Evolutionary conservation across 257 asterid species (phyloP), one percentile per base, ranked within the genome.

Genomic region (Echites panduratus): DNA sequence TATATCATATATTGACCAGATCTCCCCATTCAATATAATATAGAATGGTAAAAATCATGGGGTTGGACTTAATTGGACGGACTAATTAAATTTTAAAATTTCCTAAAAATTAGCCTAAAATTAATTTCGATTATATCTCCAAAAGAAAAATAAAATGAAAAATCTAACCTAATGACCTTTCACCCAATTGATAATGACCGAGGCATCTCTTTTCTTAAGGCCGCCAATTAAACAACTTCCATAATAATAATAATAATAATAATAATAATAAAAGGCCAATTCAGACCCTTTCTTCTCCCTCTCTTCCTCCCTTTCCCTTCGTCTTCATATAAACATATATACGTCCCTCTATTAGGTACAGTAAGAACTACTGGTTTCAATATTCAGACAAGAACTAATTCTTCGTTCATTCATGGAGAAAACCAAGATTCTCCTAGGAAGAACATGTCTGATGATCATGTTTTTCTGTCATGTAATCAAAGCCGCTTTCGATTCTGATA

Each of bases 331-430:
- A 65, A 32, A 72, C 13, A 72, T 20, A 26, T n/a, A 32, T 3
- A 32, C 38, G 47, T 50, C 52, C 40, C 41, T 49, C 43, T 67
- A 63, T 58, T 66, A 73, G 27, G 69, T n/a, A 68, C 65, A 72
- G 77, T 5, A 53, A 3, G 6, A 10, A 17, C 17, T 66, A 32
- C 38, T 32, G 44, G 50, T 61, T 54, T 12, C 38, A 32, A 32
- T 16, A 20, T 49, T 45, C 76, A 74, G 73, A 69, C 50, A 8
- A 52, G 38, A 66, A 66, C 38, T 3, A 1, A 32, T 32, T 32
- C 3, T 1, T 32, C 3, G 38, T 32, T 32, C 38, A 49, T 61
- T 38, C 73, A 48, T 89, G 88, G 85, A 80, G 73, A 85, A 83
- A 72, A 70, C 79, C 80, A 73, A 74, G 72, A 49, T 16, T 59